Evolutionary conservation across 257 asterid genomes (phyloP).

Genomic region (Solanum corneliomulleri): DNA sequence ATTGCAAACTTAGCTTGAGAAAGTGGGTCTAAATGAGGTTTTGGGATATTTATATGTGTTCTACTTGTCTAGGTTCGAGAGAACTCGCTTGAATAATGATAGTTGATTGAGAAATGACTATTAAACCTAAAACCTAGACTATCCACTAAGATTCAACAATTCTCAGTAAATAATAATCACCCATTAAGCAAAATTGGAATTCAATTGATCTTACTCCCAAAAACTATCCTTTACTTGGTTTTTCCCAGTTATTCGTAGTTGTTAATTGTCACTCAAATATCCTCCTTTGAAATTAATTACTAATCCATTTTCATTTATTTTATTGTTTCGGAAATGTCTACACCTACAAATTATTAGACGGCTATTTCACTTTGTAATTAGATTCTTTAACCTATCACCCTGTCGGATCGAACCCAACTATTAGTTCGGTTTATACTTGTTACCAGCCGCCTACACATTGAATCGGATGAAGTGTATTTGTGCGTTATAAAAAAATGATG

Average conservation of each 20-base stretch:
- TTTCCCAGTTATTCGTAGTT: neutral
- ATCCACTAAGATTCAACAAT: neutral
- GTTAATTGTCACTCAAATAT: neutral
- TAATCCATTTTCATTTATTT: neutral
- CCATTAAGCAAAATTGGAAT: neutral
- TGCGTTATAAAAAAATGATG: neutral
- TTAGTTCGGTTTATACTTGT: neutral
- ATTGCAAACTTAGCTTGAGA: neutral
- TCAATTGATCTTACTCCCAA: neutral
- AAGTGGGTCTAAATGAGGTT: neutral
- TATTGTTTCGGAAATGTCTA: too few relatives aligned
- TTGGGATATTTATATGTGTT: neutral
- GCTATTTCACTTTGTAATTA: neutral
- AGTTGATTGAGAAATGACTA: neutral
- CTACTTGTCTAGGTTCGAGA: neutral
- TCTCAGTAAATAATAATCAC: neutral
- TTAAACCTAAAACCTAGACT: neutral
- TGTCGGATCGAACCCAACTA: neutral
- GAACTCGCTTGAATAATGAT: neutral
- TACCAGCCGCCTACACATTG: neutral
- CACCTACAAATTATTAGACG: neutral
- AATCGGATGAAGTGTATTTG: neutral
- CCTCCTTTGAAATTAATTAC: neutral
- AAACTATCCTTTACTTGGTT: neutral
- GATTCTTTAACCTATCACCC: neutral